These are phyloP conservation scores for Colletotrichum sp. DNA, from an alignment of 2,329 filamentous ascomycete genomes.

Conservation along the genomic window DNA sequence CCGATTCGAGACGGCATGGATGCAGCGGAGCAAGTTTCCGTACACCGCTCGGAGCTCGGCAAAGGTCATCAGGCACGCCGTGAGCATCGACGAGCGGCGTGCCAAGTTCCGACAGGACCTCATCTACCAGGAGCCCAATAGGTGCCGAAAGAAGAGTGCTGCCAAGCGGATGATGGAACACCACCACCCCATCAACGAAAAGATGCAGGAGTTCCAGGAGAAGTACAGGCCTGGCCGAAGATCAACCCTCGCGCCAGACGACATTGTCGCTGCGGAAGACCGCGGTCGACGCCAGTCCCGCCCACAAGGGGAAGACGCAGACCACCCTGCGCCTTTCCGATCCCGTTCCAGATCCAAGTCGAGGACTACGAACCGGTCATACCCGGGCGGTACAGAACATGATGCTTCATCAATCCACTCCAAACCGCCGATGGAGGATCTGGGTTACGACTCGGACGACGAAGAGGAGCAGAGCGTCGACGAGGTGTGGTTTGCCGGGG, in stretches of 20 bases:
- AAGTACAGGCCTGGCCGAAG: constrained; percentile 37
- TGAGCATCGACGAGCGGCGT: constrained; percentile 73
- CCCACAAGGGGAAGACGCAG: constrained; percentile 25
- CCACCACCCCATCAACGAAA: constrained; percentile 23
- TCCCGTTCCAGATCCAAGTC: constrained; percentile 35
- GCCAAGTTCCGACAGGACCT: constrained; percentile 76
- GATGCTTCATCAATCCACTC: constrained; percentile 13
- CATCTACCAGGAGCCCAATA: constrained; percentile 56
- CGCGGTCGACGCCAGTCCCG: not conserved
- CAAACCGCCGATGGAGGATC: constrained; percentile 25
- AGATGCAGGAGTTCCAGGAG: constrained; percentile 31
- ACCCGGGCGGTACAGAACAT: not conserved
- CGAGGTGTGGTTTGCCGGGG: constrained; percentile 82
- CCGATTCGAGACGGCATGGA: constrained; percentile 76
- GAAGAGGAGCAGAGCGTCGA: constrained; percentile 72
- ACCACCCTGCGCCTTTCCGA: constrained; percentile 46
- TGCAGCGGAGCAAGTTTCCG: constrained; percentile 80
- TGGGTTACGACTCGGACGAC: constrained; percentile 47
- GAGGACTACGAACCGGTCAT: constrained; percentile 2
- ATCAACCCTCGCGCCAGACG: constrained; percentile 15
- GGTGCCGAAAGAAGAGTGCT: constrained; percentile 23
- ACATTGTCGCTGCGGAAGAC: constrained; percentile 12
- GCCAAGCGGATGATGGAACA: constrained; percentile 24
- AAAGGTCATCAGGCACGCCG: constrained; percentile 70
- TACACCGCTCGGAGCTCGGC: constrained; percentile 66